phyloP scores from a whole-genome alignment of 192 early-diverging fungal species.

The Rhizophagus clarus region DNA sequence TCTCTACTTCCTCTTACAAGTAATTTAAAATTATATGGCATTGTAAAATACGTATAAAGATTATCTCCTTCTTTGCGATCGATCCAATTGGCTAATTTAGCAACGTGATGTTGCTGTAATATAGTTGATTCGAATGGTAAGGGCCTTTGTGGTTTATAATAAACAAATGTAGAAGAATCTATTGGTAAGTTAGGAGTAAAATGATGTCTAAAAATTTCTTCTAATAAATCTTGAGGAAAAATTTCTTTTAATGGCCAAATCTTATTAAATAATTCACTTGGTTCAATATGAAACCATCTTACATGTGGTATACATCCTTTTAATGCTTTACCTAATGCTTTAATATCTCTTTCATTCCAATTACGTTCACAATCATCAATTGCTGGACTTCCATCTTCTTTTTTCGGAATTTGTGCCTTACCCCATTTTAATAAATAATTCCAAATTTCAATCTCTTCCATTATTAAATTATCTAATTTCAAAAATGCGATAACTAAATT shows the following conservation, averaged over 20 bases:
- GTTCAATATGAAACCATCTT: constrained; percentile 3
- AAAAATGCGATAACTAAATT: not conserved
- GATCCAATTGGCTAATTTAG: not conserved
- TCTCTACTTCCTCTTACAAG: constrained; percentile 12
- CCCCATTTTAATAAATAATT: constrained; percentile 9
- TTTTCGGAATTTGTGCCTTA: not conserved
- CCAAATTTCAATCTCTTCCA: constrained; percentile 8
- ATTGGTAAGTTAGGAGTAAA: not conserved
- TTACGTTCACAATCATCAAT: not conserved
- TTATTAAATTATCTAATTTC: not conserved
- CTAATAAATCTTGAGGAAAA: not conserved
- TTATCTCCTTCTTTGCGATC: not conserved
- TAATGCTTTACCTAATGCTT: not conserved
- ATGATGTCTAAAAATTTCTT: constrained; percentile 2
- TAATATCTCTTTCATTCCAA: not conserved
- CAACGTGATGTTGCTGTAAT: not conserved
- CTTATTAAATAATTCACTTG: not conserved
- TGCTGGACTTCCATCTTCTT: not conserved
- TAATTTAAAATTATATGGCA: not conserved
- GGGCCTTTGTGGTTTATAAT: not conserved
- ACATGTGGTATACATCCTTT: not conserved
- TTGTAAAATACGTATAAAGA: not conserved
- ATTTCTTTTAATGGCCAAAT: constrained; percentile 7
- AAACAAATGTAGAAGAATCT: not conserved
- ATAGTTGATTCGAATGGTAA: constrained; percentile 5